phyloP scores from a whole-genome alignment of 768 basidiomycete species.

The Glaciozyma antarctica region DNA sequence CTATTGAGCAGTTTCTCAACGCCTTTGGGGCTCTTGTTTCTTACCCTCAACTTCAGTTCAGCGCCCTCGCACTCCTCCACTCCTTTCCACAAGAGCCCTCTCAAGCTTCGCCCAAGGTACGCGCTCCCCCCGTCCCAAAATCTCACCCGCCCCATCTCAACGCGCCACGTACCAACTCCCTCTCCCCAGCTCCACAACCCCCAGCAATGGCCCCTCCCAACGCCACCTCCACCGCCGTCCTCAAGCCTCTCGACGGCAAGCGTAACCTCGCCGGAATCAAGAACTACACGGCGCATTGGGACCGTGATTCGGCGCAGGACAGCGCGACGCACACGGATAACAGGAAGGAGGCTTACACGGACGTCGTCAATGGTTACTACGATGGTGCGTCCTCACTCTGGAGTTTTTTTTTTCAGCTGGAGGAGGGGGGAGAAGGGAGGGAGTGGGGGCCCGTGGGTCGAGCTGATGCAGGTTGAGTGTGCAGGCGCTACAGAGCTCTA shows the following conservation, averaged over 20 bases:
- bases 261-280: conserved; percentile 60
- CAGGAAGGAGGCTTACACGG: conserved; percentile 71
- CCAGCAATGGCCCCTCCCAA: no score
- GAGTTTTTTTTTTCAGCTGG: neutral
- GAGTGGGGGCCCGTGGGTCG: neutral
- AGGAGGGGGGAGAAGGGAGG: neutral
- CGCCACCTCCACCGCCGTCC: no score
- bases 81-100: no score
- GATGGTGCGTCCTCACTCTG: conserved; percentile 59
- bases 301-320: conserved; percentile 68
- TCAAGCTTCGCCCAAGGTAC: no score
- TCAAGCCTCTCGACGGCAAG: neutral
- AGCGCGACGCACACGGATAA: conserved; percentile 55
- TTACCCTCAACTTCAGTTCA: no score
- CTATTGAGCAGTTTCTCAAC: no score
- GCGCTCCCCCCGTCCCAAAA: no score
- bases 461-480: neutral
- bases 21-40: no score
- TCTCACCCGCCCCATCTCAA: no score
- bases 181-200: no score
- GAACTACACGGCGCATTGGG: conserved; percentile 86
- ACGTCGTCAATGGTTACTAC: conserved; percentile 89
- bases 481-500: conserved; percentile 61
- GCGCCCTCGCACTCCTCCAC: no score
- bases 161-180: no score